Conservation (phyloP, 176 grass and related monocot species). For the Paspalum notatum region DNA sequence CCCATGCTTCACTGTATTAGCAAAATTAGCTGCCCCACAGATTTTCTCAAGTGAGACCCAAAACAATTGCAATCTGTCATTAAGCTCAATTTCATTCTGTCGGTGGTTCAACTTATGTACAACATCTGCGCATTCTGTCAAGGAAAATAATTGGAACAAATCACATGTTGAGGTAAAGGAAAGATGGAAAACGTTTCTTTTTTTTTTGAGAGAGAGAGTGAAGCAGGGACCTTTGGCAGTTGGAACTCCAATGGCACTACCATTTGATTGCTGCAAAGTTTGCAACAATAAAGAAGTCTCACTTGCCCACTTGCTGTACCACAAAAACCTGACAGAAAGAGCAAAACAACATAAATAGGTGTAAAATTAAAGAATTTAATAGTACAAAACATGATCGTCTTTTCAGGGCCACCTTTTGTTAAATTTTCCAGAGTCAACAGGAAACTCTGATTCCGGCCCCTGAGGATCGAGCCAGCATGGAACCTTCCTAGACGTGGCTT, state of each 20-base stretch:
- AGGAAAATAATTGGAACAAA: neutral
- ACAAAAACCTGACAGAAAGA: conserved; percentile 66
- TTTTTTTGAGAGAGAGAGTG: neutral
- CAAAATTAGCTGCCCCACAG: conserved; percentile 72
- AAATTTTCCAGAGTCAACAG: conserved; percentile 62
- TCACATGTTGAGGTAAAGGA: neutral
- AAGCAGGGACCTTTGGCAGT: conserved; percentile 44
- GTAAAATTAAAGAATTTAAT: conserved; percentile 5
- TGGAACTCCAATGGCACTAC: conserved; percentile 37
- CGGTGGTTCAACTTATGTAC: conserved; percentile 27
- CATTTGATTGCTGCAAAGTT: conserved; percentile 37
- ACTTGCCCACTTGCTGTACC: conserved; percentile 70
- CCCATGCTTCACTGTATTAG: conserved; percentile 65
- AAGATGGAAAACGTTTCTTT: neutral
- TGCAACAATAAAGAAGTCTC: conserved; percentile 51
- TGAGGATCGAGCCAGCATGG: conserved; percentile 83
- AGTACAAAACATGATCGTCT: neutral
- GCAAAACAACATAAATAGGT: conserved; percentile 20
- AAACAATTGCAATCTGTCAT: conserved; percentile 59
- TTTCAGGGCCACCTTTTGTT: conserved; percentile 59
- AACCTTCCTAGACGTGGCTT: conserved; percentile 61
- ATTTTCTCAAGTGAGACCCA: conserved; percentile 79
- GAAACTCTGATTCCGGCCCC: conserved; percentile 64
- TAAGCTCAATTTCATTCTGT: conserved; percentile 37
- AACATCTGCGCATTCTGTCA: conserved; percentile 43